Base-by-base conservation (phyloP, 1,139 yeast species). In the Pichia sp. region DNA sequence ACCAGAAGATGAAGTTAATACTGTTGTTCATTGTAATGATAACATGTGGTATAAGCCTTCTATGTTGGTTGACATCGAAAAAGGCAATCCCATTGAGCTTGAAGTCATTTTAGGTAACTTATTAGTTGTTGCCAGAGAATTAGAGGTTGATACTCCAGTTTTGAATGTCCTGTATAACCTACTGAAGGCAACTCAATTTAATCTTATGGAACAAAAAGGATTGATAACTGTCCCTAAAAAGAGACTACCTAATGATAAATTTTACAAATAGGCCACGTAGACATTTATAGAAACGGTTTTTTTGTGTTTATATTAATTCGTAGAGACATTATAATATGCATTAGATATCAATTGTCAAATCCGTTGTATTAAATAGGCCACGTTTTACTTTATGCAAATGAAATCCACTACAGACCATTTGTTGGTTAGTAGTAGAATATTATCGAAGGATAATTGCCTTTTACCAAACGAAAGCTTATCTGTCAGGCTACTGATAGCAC, bases 71-170 rank as follows among this genome's bases (percentile, higher is more conserved):
- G 83, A 77, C 56, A 65, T 65, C 29, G 62, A 71, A 42, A 74
- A 75, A 54, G 69, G 70, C 3, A 77, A 76, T 51, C 69, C 73
- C 40, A 65, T 77, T 56, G 84, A 78, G 53, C 55, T 76, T 41
- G 81, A 78, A 53, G 71, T 72, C 23, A 75, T 77, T 40, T 62
- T 77, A 46, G 82, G 83, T 3, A 76, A 75, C 54, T 70, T 79
- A 0, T 58, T 77, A 42, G 62, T 55, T 42, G 66, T 73, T 28
- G 81, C 79, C 1, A 55, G 58, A 29, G 67, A 64, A 44, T 67
- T 75, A 48, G 60, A 65, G 1, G 75, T 77, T 6, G 54, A 61
- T 3, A 63, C 76, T 2, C 82, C 82, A 3, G 58, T 61, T n/a
- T 64, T 77, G 42, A 52, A 57, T 34, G 42, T 71, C 27, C 48